Conservation (phyloP, 148 eudicot genomes). For the Pouteria glomerata region DNA sequence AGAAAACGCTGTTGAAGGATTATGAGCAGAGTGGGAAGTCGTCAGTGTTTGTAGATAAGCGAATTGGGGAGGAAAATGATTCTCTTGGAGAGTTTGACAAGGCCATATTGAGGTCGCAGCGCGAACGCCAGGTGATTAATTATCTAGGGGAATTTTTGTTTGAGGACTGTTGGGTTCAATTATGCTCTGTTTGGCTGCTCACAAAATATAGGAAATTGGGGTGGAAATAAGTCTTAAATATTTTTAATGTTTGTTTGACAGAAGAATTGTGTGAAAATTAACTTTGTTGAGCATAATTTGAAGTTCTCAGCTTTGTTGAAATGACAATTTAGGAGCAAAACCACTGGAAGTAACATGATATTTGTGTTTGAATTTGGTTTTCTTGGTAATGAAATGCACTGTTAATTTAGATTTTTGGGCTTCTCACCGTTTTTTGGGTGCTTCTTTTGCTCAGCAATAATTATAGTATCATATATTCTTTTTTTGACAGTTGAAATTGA, state of each 20-base stretch:
- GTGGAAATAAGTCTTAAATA: background rate
- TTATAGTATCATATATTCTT: background rate
- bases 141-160: background rate
- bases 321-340: background rate
- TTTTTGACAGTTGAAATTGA: conserved; percentile 50
- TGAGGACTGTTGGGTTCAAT: background rate
- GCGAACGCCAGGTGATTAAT: conserved; percentile 55
- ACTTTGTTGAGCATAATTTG: background rate
- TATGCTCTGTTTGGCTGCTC: background rate
- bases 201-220: background rate
- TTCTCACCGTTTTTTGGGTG: background rate
- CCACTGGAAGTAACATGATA: background rate
- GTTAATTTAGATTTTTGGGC: background rate
- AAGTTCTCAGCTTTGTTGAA: background rate
- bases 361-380: background rate
- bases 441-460: background rate
- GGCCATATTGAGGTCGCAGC: conserved; percentile 87
- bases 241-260: background rate
- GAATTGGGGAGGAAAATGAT: conserved; percentile 82
- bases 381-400: background rate
- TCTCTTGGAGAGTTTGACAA: conserved; percentile 79
- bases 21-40: conserved; percentile 81
- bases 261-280: background rate
- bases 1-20: conserved; percentile 81
- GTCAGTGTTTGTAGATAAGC: conserved; percentile 73